Evolutionary conservation across 2,329 filamentous ascomycete species (phyloP), one percentile per base, ranked within the genome.

Genomic region (Epichloe bromicola): DNA sequence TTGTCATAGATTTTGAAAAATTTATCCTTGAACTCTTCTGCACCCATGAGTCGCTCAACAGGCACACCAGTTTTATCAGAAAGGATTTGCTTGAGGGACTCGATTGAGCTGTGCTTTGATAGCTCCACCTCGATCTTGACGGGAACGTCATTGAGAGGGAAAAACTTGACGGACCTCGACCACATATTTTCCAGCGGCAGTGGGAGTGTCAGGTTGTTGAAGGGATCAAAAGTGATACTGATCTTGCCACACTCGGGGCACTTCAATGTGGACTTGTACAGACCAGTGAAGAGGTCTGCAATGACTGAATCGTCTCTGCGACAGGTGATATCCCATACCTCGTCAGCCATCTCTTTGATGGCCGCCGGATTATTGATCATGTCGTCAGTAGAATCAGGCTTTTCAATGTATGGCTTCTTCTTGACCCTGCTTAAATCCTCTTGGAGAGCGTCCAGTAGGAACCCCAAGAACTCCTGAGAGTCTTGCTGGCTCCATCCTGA

Each of bases 221-320:
- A 98, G 0, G 93, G 93, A 64, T 98, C 93, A 62, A 98, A 98
- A 0, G 93, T 97, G 60, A 98, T 95, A 77, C 90, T 96, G 67
- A 97, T 86, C 70, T 97, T 98, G 59, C 85, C 78, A 65, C 93
- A 98, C 7, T 78, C 79, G 0, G 93, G 93, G 63, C 93, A 98
- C 56, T 93, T 85, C 56, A 98, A 78, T 0, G 91, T 97, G 43
- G 94, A 97, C 71, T 97, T 96, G 77, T 97, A 98, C 77, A 97
- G 88, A 56, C 93, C 93, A 20, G 88, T 94, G 66, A 98, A 98
- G 11, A 98, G 75, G 63, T 98, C 93, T 52, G 88, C 91, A 57
- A 96, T 87, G 40, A 97, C 85, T 0, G 93, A 97, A 63, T 97
- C 89, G 58, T 98, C 95, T 49, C 93, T 83, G 56, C 85, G 83